Conservation (phyloP, 2,329 filamentous ascomycete genomes). For the Talaromyces sp. region DNA sequence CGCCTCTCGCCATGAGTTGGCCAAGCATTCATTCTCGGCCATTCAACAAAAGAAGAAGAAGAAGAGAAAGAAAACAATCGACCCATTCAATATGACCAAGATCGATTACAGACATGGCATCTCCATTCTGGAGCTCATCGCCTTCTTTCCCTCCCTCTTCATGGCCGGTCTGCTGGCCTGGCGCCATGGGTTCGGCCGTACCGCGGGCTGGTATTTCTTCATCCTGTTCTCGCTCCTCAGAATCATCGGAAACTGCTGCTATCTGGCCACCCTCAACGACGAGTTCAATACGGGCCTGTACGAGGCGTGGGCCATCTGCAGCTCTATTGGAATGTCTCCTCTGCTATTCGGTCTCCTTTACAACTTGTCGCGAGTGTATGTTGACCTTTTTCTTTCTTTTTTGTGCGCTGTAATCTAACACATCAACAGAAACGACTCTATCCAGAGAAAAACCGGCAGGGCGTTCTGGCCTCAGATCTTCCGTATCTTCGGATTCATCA, state of each 20-base stretch:
- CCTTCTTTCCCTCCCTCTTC: slow-evolving; percentile 19
- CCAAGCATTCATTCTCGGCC: neutral
- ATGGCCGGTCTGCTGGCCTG: slow-evolving; percentile 16
- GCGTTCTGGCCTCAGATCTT: slow-evolving; percentile 22
- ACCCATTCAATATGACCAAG: slow-evolving; percentile 9
- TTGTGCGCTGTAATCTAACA: neutral
- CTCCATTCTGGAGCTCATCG: slow-evolving; percentile 18
- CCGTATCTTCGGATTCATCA: slow-evolving; percentile 24
- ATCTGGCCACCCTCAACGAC: slow-evolving; percentile 21
- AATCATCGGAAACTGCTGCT: slow-evolving; percentile 24
- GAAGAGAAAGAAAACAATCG: neutral
- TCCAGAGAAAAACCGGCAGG: slow-evolving; percentile 15
- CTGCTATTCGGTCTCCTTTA: slow-evolving; percentile 13
- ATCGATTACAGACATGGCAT: slow-evolving; percentile 18
- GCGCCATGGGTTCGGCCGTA: slow-evolving; percentile 23
- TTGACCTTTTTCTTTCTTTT: neutral
- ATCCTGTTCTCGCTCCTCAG: slow-evolving; percentile 27
- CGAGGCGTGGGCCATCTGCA: slow-evolving; percentile 22
- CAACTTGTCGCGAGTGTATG: slow-evolving; percentile 16
- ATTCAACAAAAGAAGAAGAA: neutral
- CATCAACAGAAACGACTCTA: slow-evolving; percentile 18
- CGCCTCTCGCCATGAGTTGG: neutral
- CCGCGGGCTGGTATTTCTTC: slow-evolving; percentile 32
- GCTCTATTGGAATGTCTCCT: slow-evolving; percentile 17
- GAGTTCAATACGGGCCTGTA: slow-evolving; percentile 20